These are phyloP conservation scores for Notholithocarpus densiflorus DNA, from an alignment of 306 rosid genomes.

Conservation along the genomic window DNA sequence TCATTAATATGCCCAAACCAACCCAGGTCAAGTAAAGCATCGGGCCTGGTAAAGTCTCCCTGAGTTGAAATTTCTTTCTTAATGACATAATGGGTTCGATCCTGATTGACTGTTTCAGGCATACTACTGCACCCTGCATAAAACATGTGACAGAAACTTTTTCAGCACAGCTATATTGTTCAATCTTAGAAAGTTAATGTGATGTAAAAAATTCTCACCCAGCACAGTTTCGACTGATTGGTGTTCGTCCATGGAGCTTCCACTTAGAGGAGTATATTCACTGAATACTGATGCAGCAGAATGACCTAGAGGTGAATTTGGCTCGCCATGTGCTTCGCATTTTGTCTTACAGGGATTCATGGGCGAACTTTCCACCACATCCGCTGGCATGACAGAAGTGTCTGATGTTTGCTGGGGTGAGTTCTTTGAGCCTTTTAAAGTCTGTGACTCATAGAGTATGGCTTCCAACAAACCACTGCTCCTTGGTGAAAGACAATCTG, in stretches of 20 bases:
- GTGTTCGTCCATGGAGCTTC: constrained; percentile 46
- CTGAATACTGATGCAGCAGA: constrained; percentile 49
- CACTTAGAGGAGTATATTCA: constrained; percentile 47
- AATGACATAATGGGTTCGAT: constrained; percentile 11
- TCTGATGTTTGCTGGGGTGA: constrained; percentile 30
- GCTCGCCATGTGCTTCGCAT: constrained; percentile 11
- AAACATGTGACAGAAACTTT: background rate
- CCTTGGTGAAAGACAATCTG: constrained; percentile 38
- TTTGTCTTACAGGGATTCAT: constrained; percentile 32
- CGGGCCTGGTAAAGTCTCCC: constrained; percentile 39
- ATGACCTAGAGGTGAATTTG: constrained; percentile 46
- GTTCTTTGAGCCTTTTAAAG: constrained; percentile 27
- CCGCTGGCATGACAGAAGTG: constrained; percentile 24
- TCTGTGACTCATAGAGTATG: constrained; percentile 34
- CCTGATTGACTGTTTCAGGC: constrained; percentile 31
- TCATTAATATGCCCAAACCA: constrained; percentile 41
- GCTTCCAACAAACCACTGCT: constrained; percentile 58
- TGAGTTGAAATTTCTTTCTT: background rate
- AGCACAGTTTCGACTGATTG: constrained; percentile 35
- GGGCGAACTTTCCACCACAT: constrained; percentile 32
- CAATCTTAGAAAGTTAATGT: background rate
- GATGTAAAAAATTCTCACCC: constrained; percentile 40
- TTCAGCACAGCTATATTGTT: background rate
- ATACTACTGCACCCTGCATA: constrained; percentile 38
- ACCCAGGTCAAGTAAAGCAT: constrained; percentile 46